Evolutionary conservation across 192 early-diverging fungal genomes (phyloP).

Genomic region (Linnemannia exigua): DNA sequence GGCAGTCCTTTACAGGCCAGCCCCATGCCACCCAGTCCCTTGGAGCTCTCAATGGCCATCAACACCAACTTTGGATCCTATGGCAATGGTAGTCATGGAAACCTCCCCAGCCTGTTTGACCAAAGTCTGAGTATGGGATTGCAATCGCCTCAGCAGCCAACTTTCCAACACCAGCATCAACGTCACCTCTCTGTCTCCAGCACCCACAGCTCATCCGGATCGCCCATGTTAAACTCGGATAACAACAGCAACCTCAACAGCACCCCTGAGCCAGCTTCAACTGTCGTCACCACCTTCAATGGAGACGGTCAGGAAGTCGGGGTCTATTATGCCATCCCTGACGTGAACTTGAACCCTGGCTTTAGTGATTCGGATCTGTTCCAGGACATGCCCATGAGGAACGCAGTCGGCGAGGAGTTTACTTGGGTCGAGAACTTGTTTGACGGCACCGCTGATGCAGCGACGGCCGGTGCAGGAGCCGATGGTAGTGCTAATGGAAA

Average conservation of each 20-base stretch:
- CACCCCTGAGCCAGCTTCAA: not conserved
- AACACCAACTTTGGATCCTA: slow-evolving; percentile 30
- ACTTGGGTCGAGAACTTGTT: slow-evolving; percentile 54
- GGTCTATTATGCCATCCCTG: slow-evolving; percentile 43
- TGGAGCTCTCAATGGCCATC: slow-evolving; percentile 31
- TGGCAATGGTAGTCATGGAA: slow-evolving; percentile 26
- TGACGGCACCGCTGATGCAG: slow-evolving; percentile 21
- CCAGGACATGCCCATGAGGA: slow-evolving; percentile 48
- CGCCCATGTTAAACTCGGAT: slow-evolving; percentile 11
- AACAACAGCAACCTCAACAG: not conserved
- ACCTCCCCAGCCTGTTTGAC: slow-evolving; percentile 41
- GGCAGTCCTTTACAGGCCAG: slow-evolving; percentile 40
- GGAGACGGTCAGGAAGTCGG: slow-evolving; percentile 40
- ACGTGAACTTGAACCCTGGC: slow-evolving; percentile 47
- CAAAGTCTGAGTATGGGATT: slow-evolving; percentile 30
- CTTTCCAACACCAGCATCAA: slow-evolving; percentile 22
- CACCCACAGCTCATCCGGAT: slow-evolving; percentile 5
- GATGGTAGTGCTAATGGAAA: not conserved
- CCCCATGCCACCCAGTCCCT: slow-evolving; percentile 46
- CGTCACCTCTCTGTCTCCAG: slow-evolving; percentile 11
- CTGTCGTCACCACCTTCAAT: slow-evolving; percentile 37
- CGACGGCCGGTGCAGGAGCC: not conserved
- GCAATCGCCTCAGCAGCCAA: slow-evolving; percentile 16
- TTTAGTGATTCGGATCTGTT: slow-evolving; percentile 46
- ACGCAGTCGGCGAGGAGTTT: slow-evolving; percentile 46